Base-by-base conservation (phyloP, 768 basidiomycete genomes). In the Clitopilus hobsonii region DNA sequence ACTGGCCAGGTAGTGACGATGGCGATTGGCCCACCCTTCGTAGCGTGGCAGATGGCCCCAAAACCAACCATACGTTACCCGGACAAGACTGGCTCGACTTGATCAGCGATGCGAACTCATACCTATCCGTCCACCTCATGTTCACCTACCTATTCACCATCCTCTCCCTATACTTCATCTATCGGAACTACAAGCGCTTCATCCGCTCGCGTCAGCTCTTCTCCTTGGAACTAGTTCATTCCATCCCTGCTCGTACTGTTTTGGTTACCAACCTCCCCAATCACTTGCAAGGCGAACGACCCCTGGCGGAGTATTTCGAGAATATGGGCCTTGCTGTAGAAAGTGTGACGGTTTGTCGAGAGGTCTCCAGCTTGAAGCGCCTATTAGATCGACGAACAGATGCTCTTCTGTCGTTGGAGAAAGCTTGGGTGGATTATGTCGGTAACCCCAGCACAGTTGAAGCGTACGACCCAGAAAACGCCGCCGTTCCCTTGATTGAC, bases 101-200 rank as follows among this genome's bases (percentile, higher is more conserved):
- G 45, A 86, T 96, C 65, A 89, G 83, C 61, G 91, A 96, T 66
- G 89, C 94, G 14, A 90, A 91, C 68, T 88, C 91, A 0, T 94
- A 92, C 63, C 85, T 94, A 52, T 86, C 90, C 1, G 77, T 93
- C 11, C 94, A 98, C 67, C 84, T 98, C 53, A 66, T 93, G 53
- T 97, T 98, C 79, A 94, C 96, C 1, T 97, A 95, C 69, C 74
- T 96, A 49, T 97, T 98, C 79, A 94, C 94, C 2, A 66, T 86
- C 52, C 83, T 98, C 51, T 81, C 93, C 1, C 81, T 98, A 54
- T 86, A 85, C 57, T 91, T 91, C 72, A 84, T 96, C 52, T 86
- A 93, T 76, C 83, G 84, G 59, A 97, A 95, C 68, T 98, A 94
- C 68, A 80, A 84, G 32, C 84, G 88, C 22, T 97, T 94, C 73